These are phyloP conservation scores for Aphelidium insulamus DNA, from an alignment of 371 early-diverging fungal species.

Conservation along the genomic window DNA sequence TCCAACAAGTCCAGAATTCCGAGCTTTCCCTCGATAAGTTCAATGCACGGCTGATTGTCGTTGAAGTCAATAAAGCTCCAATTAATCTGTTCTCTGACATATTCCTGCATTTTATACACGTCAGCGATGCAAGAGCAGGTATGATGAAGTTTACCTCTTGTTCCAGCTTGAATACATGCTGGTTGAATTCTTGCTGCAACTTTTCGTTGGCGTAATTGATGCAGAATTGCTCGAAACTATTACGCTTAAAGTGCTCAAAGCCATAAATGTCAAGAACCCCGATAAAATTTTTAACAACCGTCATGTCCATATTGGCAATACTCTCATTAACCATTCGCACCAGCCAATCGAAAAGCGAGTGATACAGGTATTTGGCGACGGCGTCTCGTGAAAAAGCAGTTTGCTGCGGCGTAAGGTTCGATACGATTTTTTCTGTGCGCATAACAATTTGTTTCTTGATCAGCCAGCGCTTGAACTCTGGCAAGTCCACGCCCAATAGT, in stretches of 20 bases:
- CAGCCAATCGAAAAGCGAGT: conserved; percentile 79
- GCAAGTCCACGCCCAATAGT: conserved; percentile 45
- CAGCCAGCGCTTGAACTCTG: conserved; percentile 71
- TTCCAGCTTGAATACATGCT: conserved; percentile 79
- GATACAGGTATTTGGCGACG: conserved; percentile 83
- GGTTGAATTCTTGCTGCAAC: conserved; percentile 92
- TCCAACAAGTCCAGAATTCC: conserved; percentile 91
- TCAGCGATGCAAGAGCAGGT: conserved; percentile 1
- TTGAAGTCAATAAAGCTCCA: conserved; percentile 87
- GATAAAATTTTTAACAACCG: conserved; percentile 50
- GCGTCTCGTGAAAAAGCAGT: conserved; percentile 69
- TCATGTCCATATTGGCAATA: conserved; percentile 17
- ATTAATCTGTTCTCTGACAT: conserved; percentile 73
- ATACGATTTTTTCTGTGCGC: conserved; percentile 62
- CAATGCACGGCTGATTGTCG: conserved; percentile 98
- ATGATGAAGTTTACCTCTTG: conserved; percentile 36
- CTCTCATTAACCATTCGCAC: conserved; percentile 61
- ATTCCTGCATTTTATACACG: conserved; percentile 24
- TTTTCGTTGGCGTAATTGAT: conserved; percentile 97
- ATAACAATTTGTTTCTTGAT: conserved; percentile 66
- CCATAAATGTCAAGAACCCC: conserved; percentile 95
- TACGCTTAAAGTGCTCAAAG: conserved; percentile 89
- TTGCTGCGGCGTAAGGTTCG: conserved; percentile 41
- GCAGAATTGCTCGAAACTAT: conserved; percentile 98
- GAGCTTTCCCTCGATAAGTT: conserved; percentile 86